These are phyloP conservation scores for Aspergillus viridinutans DNA, from an alignment of 2,329 filamentous ascomycete genomes.

Conservation along the genomic window DNA sequence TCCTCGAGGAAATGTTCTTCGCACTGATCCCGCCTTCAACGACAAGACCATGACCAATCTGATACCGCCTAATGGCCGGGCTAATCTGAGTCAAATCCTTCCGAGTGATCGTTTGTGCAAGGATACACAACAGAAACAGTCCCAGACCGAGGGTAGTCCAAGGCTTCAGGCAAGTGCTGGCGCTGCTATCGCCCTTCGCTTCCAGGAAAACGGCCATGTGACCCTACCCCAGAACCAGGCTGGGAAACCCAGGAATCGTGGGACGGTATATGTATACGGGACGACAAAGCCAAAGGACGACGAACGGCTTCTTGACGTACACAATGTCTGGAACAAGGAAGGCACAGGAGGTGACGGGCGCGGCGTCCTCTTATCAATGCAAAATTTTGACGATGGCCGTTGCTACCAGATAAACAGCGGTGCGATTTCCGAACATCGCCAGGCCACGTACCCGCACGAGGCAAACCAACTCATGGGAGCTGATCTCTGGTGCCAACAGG, in stretches of 20 bases:
- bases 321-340: slow-evolving; percentile 71
- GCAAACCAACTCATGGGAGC: slow-evolving; percentile 51
- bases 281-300: slow-evolving; percentile 57
- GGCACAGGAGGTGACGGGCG: slow-evolving; percentile 76
- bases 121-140: slow-evolving; percentile 56
- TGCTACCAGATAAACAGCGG: slow-evolving; percentile 76
- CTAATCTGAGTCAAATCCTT: slow-evolving; percentile 47
- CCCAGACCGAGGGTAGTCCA: slow-evolving; percentile 57
- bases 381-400: slow-evolving; percentile 83
- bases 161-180: slow-evolving; percentile 59
- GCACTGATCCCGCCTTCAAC: slow-evolving; percentile 52
- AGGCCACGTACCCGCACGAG: slow-evolving; percentile 50
- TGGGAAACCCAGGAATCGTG: slow-evolving; percentile 61
- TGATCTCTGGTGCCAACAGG: slow-evolving; percentile 74
- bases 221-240: slow-evolving; percentile 54
- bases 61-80: slow-evolving; percentile 53
- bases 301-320: slow-evolving; percentile 61
- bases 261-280: slow-evolving; percentile 71
- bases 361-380: slow-evolving; percentile 69
- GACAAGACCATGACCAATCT: slow-evolving; percentile 61
- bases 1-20: slow-evolving; percentile 64
- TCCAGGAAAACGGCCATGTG: slow-evolving; percentile 74
- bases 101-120: slow-evolving; percentile 60
- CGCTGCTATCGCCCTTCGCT: slow-evolving; percentile 62
- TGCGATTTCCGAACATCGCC: slow-evolving; percentile 57